Conservation (phyloP, 257 asterid genomes). For the Nicotiana tomentosiformis region DNA sequence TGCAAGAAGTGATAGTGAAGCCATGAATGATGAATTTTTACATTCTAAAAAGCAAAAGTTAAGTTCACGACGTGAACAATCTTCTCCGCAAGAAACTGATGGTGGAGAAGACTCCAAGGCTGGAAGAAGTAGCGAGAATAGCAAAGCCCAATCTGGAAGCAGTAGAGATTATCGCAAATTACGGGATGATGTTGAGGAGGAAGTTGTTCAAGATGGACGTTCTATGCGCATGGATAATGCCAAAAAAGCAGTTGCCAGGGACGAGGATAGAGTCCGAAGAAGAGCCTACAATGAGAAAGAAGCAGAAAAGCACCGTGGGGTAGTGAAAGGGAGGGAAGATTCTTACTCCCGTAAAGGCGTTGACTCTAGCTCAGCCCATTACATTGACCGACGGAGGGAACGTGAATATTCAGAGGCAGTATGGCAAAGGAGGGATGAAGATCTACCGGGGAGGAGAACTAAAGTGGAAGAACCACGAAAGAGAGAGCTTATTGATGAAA, state of each 20-base stretch:
- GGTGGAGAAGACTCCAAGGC: slow-evolving; percentile 56
- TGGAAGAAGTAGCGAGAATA: slow-evolving; percentile 62
- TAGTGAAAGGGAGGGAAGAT: slow-evolving; percentile 58
- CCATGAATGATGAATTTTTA: slow-evolving; percentile 31
- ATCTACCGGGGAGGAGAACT: slow-evolving; percentile 46
- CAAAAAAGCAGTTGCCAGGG: slow-evolving; percentile 39
- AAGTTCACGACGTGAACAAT: slow-evolving; percentile 38
- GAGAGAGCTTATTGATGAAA: slow-evolving; percentile 57
- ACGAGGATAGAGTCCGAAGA: slow-evolving; percentile 39
- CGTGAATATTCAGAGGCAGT: slow-evolving; percentile 55
- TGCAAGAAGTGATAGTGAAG: slow-evolving; percentile 24
- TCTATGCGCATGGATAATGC: slow-evolving; percentile 28
- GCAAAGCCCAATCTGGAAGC: slow-evolving; percentile 77
- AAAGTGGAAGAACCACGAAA: slow-evolving; percentile 58
- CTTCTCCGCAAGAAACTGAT: slow-evolving; percentile 49
- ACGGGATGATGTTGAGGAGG: slow-evolving; percentile 53
- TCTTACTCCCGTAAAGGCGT: slow-evolving; percentile 44
- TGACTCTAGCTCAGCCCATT: slow-evolving; percentile 43
- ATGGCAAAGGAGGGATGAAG: slow-evolving; percentile 64
- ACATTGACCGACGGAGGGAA: slow-evolving; percentile 61
- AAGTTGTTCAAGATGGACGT: slow-evolving; percentile 57
- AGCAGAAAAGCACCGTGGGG: slow-evolving; percentile 38
- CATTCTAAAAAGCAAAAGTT: slow-evolving; percentile 34
- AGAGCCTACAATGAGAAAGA: slow-evolving; percentile 55
- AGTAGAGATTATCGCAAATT: slow-evolving; percentile 48